Evolutionary conservation across 2,329 filamentous ascomycete species (phyloP), one percentile per base, ranked within the genome.

Genomic region (Metarhizium sp.): DNA sequence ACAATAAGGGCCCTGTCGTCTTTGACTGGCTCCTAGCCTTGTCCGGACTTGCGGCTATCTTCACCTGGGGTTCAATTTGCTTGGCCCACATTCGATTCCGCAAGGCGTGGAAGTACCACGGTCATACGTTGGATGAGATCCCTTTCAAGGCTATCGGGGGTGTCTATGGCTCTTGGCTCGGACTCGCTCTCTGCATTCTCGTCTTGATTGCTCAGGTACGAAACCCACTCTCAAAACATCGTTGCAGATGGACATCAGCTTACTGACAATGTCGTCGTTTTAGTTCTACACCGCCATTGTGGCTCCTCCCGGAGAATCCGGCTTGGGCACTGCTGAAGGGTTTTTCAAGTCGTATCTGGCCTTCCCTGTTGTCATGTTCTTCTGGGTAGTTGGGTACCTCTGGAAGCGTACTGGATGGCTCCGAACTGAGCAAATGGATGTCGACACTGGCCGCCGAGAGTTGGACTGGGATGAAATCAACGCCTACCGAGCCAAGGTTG

Each of bases 331-430:
- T 51, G 78, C 70, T 18, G 70, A 79, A 60, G 69, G 69, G 50
- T 84, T 82, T 71, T 83, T 84, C 75, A 71, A 76, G 63, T 64
- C 71, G 6, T 81, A 78, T 65, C 74, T 83, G 16, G 79, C 79
- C 8, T 59, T 78, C 2, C 78, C 78, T 32, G 75, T 82, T 55
- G 77, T 83, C 54, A 62, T 82, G 14, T 58, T 70, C 60, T 84
- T 84, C 71, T 84, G 80, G 77, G 59, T 72, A 47, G 64, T 72
- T 51, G 82, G 84, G 2, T 88, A 79, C 66, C 46, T 81, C 58
- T 88, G 85, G 85, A 88, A 88, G 75, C 74, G 82, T 50, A 68
- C 75, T 53, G 79, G 78, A 30, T 87, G 81, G 79, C 71, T 85
- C 57, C 75, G 69, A 38, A 73, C 79, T 2, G 66, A 73, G 38